Conservation (phyloP, 768 basidiomycete genomes). For the Phaeolepiota aurea region DNA sequence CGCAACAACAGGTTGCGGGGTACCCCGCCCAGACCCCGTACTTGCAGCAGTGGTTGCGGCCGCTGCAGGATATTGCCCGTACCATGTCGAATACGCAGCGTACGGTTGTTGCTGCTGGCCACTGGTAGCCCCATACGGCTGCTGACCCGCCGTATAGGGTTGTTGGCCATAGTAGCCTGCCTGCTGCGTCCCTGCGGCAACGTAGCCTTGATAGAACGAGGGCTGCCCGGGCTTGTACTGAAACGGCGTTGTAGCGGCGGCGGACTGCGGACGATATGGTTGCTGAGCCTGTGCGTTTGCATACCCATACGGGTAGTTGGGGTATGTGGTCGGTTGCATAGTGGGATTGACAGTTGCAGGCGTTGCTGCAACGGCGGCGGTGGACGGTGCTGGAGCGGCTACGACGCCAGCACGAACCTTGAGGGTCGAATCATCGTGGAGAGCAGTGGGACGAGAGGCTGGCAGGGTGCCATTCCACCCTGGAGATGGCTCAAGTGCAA, state of each 20-base stretch:
- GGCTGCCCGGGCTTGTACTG: conserved; percentile 26
- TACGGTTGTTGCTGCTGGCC: conserved; percentile 21
- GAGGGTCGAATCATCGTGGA: conserved; percentile 70
- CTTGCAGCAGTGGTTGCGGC: conserved; percentile 12
- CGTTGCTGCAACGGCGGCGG: conserved; percentile 22
- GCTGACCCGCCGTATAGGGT: conserved; percentile 23
- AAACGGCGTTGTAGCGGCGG: conserved; percentile 9
- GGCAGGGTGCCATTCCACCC: conserved; percentile 77
- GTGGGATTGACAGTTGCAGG: conserved; percentile 19
- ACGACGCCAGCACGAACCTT: conserved; percentile 34
- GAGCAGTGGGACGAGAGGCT: conserved; percentile 42
- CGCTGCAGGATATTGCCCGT: conserved; percentile 20
- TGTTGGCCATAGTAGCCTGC: conserved; percentile 27
- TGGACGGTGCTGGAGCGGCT: conserved; percentile 14
- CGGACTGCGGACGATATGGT: conserved; percentile 17
- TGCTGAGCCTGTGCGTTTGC: conserved; percentile 15
- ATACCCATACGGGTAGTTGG: conserved; percentile 27
- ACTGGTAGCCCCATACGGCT: conserved; percentile 21
- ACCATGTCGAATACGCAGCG: conserved; percentile 24
- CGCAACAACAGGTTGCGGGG: conserved; percentile 16
- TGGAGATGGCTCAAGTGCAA: conserved; percentile 48
- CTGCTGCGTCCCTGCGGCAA: conserved; percentile 16
- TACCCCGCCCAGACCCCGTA: conserved; percentile 18
- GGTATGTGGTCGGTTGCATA: conserved; percentile 13
- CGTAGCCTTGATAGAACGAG: conserved; percentile 22